Base-by-base conservation (phyloP, 2,329 filamentous ascomycete genomes). In the Talaromyces piceae region DNA sequence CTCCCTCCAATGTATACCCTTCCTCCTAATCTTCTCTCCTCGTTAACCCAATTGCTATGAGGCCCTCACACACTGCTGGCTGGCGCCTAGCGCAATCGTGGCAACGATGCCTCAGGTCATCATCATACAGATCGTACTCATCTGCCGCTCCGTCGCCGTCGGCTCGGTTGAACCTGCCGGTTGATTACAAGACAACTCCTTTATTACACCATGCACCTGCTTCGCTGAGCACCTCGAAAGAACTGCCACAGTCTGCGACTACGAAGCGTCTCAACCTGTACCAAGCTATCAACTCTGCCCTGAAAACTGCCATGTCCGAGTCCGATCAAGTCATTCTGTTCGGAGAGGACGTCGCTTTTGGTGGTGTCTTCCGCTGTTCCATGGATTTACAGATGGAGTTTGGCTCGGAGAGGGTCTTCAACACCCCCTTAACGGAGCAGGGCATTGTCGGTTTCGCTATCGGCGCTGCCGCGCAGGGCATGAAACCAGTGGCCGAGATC, bases 261-360 rank as follows among this genome's bases (percentile, higher is more conserved):
- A 91, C 89, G 2, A 89, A 88, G 66, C 86, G 88, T 58, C 86
- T 94, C 78, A 97, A 97, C 71, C 79, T 96, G 31, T 96, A 93
- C 73, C 89, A 95, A 67, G 86, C 93, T 47, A 83, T 98, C 74
- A 97, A 97, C 67, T 84, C 91, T 58, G 91, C 91, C 9, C 77
- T 98, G 20, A 81, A 87, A 20, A 87, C 86, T 53, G 88, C 91
- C 22, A 78, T 98, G 25, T 81, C 86, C 13, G 81, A 85, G 30
- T 91, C 96, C 61, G 88, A 95, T 57, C 83, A 85, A 16, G 89
- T 95, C 20, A 74, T 97, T 51, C 78, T 98, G 8, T 98, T 98
- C 62, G 93, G 93, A 39, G 93, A 98, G 70, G 93, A 98, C 65
- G 90, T 98, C 6, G 88, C 93, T 12, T 98, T 98, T 61, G 93